These are phyloP conservation scores for Microsporum audouinii DNA, from an alignment of 2,329 filamentous ascomycete species.

Conservation along the genomic window DNA sequence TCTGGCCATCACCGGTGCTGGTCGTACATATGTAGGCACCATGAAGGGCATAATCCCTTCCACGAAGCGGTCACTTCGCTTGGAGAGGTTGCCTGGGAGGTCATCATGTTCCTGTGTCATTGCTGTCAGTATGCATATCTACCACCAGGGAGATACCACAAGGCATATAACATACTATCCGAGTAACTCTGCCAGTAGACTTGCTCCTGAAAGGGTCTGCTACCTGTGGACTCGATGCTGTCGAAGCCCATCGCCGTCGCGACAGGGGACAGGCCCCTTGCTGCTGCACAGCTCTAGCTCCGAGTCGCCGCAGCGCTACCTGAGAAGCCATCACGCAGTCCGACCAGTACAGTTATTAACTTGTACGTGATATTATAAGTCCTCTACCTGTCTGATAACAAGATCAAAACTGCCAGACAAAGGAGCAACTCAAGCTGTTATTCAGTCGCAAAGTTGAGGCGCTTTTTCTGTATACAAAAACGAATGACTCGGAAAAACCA, in stretches of 20 bases:
- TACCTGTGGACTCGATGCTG: background rate
- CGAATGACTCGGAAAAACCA: conserved; percentile 2
- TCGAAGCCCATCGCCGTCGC: conserved; percentile 18
- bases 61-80: conserved; percentile 48
- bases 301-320: conserved; percentile 8
- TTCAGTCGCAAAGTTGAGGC: background rate
- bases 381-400: background rate
- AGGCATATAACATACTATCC: background rate
- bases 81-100: conserved; percentile 60
- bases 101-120: conserved; percentile 43
- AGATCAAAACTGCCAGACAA: background rate
- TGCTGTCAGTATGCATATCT: background rate
- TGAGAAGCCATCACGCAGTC: conserved; percentile 6
- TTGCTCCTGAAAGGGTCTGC: background rate
- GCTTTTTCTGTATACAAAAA: background rate
- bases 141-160: background rate
- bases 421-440: background rate
- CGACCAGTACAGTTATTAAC: background rate
- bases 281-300: conserved; percentile 22
- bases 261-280: conserved; percentile 8
- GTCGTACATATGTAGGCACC: conserved; percentile 90
- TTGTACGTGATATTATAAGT: background rate
- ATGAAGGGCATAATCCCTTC: conserved; percentile 72
- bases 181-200: background rate
- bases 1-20: conserved; percentile 77